Evolutionary conservation across 2,329 filamentous ascomycete genomes (phyloP).

Genomic region (Colletotrichum sp.): DNA sequence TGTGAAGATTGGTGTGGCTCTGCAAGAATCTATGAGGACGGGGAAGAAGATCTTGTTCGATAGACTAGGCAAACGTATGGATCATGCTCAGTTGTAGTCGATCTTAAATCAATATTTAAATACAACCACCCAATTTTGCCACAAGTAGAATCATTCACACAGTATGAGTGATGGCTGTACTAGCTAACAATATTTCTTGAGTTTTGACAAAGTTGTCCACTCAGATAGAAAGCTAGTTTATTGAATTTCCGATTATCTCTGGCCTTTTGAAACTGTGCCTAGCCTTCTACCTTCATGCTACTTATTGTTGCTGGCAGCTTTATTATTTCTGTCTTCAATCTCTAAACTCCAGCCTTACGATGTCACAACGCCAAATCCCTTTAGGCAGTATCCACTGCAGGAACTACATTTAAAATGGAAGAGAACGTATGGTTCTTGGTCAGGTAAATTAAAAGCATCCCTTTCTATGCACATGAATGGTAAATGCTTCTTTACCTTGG

Average conservation of each 20-base stretch:
- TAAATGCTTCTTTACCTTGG: background rate
- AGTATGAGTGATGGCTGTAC: fast-evolving
- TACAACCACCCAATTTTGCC: fast-evolving
- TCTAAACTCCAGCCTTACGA: no score
- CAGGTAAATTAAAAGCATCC: background rate
- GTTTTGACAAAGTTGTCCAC: no score
- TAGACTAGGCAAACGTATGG: no score
- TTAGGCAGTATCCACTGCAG: no score
- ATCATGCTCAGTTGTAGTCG: background rate
- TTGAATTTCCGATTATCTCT: fast-evolving
- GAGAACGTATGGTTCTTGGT: fast-evolving
- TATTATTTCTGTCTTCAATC: no score
- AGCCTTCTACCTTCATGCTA: no score
- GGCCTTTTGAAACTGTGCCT: no score
- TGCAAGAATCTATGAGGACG: background rate
- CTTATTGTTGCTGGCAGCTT: no score
- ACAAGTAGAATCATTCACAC: fast-evolving
- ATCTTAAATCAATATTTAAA: no score
- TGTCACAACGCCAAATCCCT: background rate
- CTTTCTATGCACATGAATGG: no score
- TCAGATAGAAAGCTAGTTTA: no score
- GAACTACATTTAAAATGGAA: fast-evolving
- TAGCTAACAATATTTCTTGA: no score
- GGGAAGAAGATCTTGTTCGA: background rate
- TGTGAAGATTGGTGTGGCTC: background rate